phyloP scores from a whole-genome alignment of 768 basidiomycete genomes.

The Termitomyces sp. region DNA sequence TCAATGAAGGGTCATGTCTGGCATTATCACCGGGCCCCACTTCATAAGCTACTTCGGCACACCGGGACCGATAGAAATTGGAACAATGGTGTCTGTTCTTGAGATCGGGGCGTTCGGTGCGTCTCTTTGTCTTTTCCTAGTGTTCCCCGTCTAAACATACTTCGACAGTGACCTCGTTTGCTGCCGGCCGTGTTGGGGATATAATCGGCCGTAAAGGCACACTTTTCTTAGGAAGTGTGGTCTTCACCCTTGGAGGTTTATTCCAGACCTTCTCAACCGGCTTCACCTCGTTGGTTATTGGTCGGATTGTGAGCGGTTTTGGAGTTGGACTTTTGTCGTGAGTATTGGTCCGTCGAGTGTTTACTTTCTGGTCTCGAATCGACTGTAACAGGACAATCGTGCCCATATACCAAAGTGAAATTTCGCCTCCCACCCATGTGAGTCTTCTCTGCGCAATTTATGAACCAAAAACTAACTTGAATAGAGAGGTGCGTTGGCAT shows the following conservation, averaged over 20 bases:
- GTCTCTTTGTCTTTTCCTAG: constrained; percentile 13
- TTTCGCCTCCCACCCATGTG: constrained; percentile 83
- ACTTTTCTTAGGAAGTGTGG: constrained; percentile 72
- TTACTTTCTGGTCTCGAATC: neutral
- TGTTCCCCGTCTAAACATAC: neutral
- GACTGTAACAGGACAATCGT: constrained; percentile 61
- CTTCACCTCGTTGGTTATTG: constrained; percentile 77
- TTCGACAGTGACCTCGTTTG: constrained; percentile 75
- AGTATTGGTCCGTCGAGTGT: constrained; percentile 22
- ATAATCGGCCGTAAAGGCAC: constrained; percentile 81
- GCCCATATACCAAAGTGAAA: constrained; percentile 88
- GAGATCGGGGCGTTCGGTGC: constrained; percentile 83
- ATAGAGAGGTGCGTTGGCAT: constrained; percentile 80
- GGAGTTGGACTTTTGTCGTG: constrained; percentile 89
- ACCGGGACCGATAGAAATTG: constrained; percentile 62
- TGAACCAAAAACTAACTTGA: neutral
- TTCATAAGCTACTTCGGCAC: constrained; percentile 72
- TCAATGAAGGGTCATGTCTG: constrained; percentile 66
- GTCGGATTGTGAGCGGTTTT: constrained; percentile 79
- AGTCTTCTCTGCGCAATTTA: neutral
- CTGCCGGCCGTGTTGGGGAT: constrained; percentile 87
- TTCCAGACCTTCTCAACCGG: constrained; percentile 82
- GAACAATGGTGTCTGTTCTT: constrained; percentile 88
- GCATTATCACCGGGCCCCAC: constrained; percentile 81
- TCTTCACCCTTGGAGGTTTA: constrained; percentile 84